Evolutionary conservation across 2,329 filamentous ascomycete species (phyloP), one percentile per base, ranked within the genome.

Genomic region (Sclerotinia spermophila): DNA sequence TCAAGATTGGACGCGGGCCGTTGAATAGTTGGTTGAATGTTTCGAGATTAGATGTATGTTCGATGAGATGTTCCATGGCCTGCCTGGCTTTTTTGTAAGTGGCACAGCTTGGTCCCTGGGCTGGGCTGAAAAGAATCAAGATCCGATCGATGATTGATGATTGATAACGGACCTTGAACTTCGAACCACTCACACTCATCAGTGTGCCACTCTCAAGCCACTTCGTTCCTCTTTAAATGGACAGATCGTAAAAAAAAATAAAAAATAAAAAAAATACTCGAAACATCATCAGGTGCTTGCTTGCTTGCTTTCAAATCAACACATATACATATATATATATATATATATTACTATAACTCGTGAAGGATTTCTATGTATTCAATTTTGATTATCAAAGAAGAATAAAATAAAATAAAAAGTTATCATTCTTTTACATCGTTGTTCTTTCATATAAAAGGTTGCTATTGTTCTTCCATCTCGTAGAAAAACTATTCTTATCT

Each of bases 271-370:
- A n/a, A 51, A 53, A 53, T 17, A 8, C n/a, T 53, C 48, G n/a
- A 27, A 53, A 53, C 48, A 27, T 17, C 24, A 51, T 51, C 48
- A 27, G 27, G 8, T 30, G 48, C n/a, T n/a, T n/a, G n/a, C n/a
- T n/a, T n/a, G n/a, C n/a, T n/a, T 66, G 62, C 66, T 68, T 68
- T 68, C 53, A 68, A 68, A 68, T 68, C 66, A 60, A 30, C 4
- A 17, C n/a, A n/a, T n/a, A n/a, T n/a, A n/a, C 13, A n/a, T 30
- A 40, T 21, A 3, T 27, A n/a, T n/a, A n/a, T n/a, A n/a, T n/a
- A n/a, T 21, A n/a, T 30, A 40, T 21, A 3, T 27, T 2, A n/a
- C 7, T 67, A 24, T 42, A 15, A n/a, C 17, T 33, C 27, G 27
- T 55, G 17, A 21, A 5, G 30, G 35, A 59, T 7, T 24, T 27